Base-by-base conservation (phyloP, 371 early-diverging fungal species). In the Syncephalastrum monosporum region DNA sequence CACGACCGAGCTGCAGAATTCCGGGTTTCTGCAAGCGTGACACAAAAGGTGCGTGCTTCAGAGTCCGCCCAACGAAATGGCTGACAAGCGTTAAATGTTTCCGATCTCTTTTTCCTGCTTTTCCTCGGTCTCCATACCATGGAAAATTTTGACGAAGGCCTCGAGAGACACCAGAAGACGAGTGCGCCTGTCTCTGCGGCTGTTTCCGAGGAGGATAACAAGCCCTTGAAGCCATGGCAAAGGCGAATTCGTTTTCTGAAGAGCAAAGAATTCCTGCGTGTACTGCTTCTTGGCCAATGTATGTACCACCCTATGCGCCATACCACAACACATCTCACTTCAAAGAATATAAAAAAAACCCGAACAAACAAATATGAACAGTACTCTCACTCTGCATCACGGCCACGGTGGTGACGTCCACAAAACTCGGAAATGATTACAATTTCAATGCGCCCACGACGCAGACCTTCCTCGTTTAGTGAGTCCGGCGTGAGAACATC, bases 321-420 rank as follows among this genome's bases (percentile, higher is more conserved):
- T 46, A 15, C 16, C 21, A 13, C 38, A 6, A 42, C 33, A 24
- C 13, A 41, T 5, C 27, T 42, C 38, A 21, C 17, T 52, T 43
- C 43, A 7, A 29, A 16, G 10, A 3, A 19, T 21, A 0, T 21
- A 21, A 21, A 21, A 21, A 21, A 21, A 21, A 21, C 0, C 21
- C 21, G 21, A 8, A 15, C 4, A 43, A 8, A 25, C 29, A 54
- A 21, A 45, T 5, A 43, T 15, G n/a, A 21, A 19, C 19, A 71
- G 71, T 71, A 43, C 67, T 90, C 16, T 81, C 91, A 2, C 69
- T 91, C 16, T 91, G 90, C 58, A 87, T 90, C 54, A 88, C 90
- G 2, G 77, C 82, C 13, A 88, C 88, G 16, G 82, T 78, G 6
- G 80, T 87, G 5, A 67, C 83, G 1, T 81, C 82, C 15, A 82